Evolutionary conservation across 805 yeast genomes (phyloP).

Genomic region (Clavispora asparagi): DNA sequence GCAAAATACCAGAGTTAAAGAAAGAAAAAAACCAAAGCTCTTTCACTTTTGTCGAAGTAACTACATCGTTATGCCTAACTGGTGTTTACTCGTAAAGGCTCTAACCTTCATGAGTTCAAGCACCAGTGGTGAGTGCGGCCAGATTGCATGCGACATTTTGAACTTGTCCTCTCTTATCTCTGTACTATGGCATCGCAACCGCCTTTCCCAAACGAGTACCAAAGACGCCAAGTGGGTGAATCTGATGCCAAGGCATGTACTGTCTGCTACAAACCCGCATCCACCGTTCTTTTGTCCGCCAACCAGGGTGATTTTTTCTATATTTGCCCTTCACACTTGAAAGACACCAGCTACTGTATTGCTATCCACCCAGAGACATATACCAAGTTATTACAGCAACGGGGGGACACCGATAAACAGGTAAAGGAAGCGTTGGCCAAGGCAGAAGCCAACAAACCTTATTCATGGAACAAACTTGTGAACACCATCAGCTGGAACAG

Average conservation of each 20-base stretch:
- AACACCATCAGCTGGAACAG: conserved; percentile 15
- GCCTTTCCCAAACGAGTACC: conserved; percentile 35
- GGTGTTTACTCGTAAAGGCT: too few species aligned
- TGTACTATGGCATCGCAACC: conserved; percentile 5
- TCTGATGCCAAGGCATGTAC: conserved; percentile 41
- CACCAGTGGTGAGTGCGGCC: too few species aligned
- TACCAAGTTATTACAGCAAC: conserved; percentile 19
- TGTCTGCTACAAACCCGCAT: conserved; percentile 47
- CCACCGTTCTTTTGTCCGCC: conserved; percentile 41
- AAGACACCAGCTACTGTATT: conserved; percentile 43
- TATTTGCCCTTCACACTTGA: conserved; percentile 43
- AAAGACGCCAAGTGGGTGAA: conserved; percentile 37
- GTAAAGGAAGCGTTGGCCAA: conserved; percentile 17
- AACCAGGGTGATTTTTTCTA: conserved; percentile 50
- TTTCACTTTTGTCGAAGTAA: too few species aligned
- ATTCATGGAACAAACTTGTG: conserved; percentile 28
- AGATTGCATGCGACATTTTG: neutral
- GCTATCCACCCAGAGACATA: conserved; percentile 33
- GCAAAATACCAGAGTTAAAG: too few species aligned
- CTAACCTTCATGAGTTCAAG: too few species aligned
- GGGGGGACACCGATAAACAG: conserved; percentile 15
- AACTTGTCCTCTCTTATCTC: neutral
- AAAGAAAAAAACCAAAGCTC: too few species aligned
- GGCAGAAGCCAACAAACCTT: conserved; percentile 27
- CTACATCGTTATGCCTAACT: too few species aligned